Percentiles rank a stretch among this genome's conserved stretches.
Evolutionary conservation across 2,329 filamentous ascomycete species (phyloP).

Genomic region (Mycocentrospora acerina): DNA sequence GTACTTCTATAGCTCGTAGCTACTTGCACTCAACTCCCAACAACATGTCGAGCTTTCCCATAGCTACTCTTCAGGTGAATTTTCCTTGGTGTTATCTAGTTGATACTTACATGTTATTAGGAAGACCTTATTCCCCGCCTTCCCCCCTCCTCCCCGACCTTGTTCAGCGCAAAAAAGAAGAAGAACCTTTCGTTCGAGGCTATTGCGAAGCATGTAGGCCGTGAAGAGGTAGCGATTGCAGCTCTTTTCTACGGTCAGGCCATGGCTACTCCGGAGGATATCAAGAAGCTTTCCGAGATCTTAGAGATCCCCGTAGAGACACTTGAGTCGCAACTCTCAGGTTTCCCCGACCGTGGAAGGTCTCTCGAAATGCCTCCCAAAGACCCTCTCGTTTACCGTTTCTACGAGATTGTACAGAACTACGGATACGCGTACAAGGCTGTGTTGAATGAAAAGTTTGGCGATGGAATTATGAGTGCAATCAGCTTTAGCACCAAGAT

Average conservation of each 20-base stretch:
- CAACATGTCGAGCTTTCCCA: constrained; percentile 41
- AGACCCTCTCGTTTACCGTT: constrained; percentile 83
- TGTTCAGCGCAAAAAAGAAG: constrained; percentile 78
- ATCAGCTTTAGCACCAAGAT: constrained; percentile 89
- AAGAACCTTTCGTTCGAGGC: constrained; percentile 77
- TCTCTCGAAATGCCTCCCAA: constrained; percentile 80
- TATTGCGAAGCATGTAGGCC: constrained; percentile 71
- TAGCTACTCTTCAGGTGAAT: constrained; percentile 42
- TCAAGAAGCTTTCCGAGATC: constrained; percentile 64
- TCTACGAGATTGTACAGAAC: constrained; percentile 95
- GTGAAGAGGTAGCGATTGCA: constrained; percentile 80
- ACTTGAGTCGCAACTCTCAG: constrained; percentile 65
- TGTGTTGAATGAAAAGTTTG: constrained; percentile 85
- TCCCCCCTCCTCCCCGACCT: constrained; percentile 67
- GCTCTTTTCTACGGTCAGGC: constrained; percentile 91
- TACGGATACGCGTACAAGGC: constrained; percentile 97
- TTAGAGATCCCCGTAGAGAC: constrained; percentile 60
- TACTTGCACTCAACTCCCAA: constrained; percentile 27
- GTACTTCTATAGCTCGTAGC: constrained; percentile 25
- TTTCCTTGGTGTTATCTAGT: background rate
- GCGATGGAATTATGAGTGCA: constrained; percentile 88
- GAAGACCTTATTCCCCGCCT: constrained; percentile 68
- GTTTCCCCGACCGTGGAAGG: constrained; percentile 78
- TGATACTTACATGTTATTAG: constrained; percentile 45
- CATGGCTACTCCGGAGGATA: constrained; percentile 69